Percentiles rank a stretch among this genome's conserved stretches.
Conservation (phyloP, 1,284 basidiomycete genomes). For the Ustilago bromivora region DNA sequence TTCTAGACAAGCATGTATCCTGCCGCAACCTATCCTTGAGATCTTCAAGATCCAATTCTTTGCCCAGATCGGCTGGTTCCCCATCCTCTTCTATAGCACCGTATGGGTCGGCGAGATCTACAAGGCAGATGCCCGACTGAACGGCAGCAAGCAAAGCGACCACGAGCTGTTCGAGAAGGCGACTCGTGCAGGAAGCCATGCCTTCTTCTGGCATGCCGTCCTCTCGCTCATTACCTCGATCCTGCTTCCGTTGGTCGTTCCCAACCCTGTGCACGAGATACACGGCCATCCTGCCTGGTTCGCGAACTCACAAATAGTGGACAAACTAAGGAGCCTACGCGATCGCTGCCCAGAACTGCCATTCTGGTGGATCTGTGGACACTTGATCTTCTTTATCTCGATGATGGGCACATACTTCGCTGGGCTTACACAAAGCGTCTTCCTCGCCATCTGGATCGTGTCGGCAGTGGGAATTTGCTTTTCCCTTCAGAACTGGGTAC, state of each 20-base stretch:
- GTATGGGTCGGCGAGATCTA: conserved; percentile 66
- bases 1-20: conserved; percentile 27
- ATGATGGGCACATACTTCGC: conserved; percentile 59
- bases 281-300: conserved; percentile 18
- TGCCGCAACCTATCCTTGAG: conserved; percentile 54
- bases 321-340: conserved; percentile 21
- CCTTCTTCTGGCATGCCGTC: conserved; percentile 82
- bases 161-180: conserved; percentile 73
- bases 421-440: conserved; percentile 58
- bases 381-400: conserved; percentile 52
- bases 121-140: conserved; percentile 42
- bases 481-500: conserved; percentile 72
- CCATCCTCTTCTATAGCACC: conserved; percentile 60
- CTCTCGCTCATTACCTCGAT: conserved; percentile 80
- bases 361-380: conserved; percentile 59
- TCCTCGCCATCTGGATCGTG: conserved; percentile 72
- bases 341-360: conserved; percentile 44
- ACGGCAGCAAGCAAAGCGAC: conserved; percentile 37
- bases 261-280: conserved; percentile 39
- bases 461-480: conserved; percentile 72
- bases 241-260: conserved; percentile 79
- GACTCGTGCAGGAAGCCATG: conserved; percentile 83
- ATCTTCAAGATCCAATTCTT: conserved; percentile 65
- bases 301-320: conserved; percentile 12
- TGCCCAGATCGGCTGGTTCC: conserved; percentile 66